These are phyloP conservation scores for Aspergillus sp. DNA, from an alignment of 2,329 filamentous ascomycete species.

Conservation along the genomic window DNA sequence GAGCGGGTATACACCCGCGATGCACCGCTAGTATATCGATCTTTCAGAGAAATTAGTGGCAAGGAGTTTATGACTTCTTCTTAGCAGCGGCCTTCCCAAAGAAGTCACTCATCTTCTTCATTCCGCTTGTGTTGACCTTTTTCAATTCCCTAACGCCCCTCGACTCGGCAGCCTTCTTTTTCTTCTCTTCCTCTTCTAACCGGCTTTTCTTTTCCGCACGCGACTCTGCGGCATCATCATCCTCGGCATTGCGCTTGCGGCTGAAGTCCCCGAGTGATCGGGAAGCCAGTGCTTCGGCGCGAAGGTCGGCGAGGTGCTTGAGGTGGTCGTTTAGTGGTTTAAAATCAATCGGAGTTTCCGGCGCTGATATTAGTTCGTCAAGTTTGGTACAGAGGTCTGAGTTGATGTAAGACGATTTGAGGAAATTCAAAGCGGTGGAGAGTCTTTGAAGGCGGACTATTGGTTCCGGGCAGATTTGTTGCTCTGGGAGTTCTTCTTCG, in stretches of 20 bases:
- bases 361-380: conserved; percentile 37
- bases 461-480: conserved; percentile 31
- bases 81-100: conserved; percentile 66
- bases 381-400: conserved; percentile 38
- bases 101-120: conserved; percentile 97
- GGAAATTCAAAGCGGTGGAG: conserved; percentile 51
- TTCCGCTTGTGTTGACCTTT: conserved; percentile 87
- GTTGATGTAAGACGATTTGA: conserved; percentile 51
- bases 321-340: conserved; percentile 69
- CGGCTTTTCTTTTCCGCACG: conserved; percentile 78
- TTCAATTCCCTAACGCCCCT: conserved; percentile 75
- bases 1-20: not conserved
- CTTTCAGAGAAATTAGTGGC: not conserved
- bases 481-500: conserved; percentile 19
- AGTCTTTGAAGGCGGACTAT: conserved; percentile 48
- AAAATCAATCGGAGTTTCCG: conserved; percentile 62
- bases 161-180: conserved; percentile 73
- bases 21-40: not conserved
- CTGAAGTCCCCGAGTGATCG: conserved; percentile 55
- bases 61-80: conserved; percentile 32
- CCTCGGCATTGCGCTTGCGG: conserved; percentile 41
- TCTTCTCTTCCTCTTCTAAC: conserved; percentile 85
- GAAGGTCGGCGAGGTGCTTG: conserved; percentile 63
- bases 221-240: conserved; percentile 45
- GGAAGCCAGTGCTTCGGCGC: conserved; percentile 68